These are phyloP conservation scores for Omphalea diandra DNA, from an alignment of 441 rosid species.

Conservation along the genomic window DNA sequence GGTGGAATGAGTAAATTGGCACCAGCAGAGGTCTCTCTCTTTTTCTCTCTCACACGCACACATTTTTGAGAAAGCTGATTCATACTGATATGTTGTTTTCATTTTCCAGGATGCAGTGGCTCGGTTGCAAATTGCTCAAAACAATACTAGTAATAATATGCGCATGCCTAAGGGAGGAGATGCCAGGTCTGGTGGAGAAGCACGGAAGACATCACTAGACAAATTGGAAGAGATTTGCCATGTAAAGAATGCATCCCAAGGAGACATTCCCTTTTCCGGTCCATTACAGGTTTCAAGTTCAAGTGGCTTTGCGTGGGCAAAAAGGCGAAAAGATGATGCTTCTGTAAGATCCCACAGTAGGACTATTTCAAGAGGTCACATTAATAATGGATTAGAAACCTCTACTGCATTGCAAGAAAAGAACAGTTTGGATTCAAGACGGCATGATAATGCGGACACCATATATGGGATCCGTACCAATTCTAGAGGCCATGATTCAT, in stretches of 20 bases:
- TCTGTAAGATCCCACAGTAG: conserved; percentile 54
- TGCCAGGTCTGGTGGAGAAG: conserved; percentile 37
- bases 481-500: conserved; percentile 61
- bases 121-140: conserved; percentile 34
- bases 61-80: conserved; percentile 18
- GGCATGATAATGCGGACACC: conserved; percentile 40
- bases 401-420: conserved; percentile 46
- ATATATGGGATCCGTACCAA: conserved; percentile 35
- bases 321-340: conserved; percentile 57
- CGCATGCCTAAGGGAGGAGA: conserved; percentile 44
- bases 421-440: conserved; percentile 46
- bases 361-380: conserved; percentile 67
- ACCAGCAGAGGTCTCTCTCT: conserved; percentile 59
- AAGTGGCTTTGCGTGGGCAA: conserved; percentile 95
- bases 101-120: conserved; percentile 47
- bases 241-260: conserved; percentile 78
- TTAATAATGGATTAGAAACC: conserved; percentile 48
- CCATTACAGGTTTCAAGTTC: conserved; percentile 81
- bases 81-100: conserved; percentile 11
- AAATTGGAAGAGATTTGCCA: conserved; percentile 60
- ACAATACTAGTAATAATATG: conserved; percentile 33
- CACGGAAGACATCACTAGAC: conserved; percentile 46
- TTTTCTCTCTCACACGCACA: conserved; percentile 18
- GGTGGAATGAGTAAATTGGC: conserved; percentile 54
- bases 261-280: conserved; percentile 83